phyloP scores from a whole-genome alignment of 495 filamentous ascomycete genomes.

The Aspergillus homomorphus region DNA sequence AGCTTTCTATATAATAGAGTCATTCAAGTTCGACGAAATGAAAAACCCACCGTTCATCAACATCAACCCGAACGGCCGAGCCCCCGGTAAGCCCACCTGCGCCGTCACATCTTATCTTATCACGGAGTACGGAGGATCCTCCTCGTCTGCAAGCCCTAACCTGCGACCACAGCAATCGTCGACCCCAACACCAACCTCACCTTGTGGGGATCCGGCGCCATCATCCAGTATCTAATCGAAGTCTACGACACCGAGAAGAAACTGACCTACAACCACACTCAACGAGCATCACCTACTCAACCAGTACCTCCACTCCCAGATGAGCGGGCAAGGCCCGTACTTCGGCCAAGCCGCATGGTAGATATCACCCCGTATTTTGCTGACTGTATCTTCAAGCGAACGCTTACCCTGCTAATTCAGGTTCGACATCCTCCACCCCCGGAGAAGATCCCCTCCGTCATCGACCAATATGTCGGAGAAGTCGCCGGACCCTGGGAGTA shows the following conservation, averaged over 20 bases:
- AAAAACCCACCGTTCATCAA: constrained; percentile 11
- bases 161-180: not conserved
- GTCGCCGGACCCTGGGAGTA: constrained; percentile 45
- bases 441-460: constrained; percentile 43
- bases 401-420: too few relatives aligned
- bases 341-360: constrained; percentile 11
- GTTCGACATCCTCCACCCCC: constrained; percentile 44
- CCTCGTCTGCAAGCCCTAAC: not conserved
- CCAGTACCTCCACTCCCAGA: constrained; percentile 44
- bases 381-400: too few relatives aligned
- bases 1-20: not conserved
- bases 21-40: constrained; percentile 8
- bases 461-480: constrained; percentile 48
- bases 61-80: constrained; percentile 12
- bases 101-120: not conserved
- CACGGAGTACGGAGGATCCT: too few relatives aligned
- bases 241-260: constrained; percentile 34
- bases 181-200: constrained; percentile 12
- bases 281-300: constrained; percentile 30
- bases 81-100: not conserved
- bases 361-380: too few relatives aligned
- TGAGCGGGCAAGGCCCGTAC: constrained; percentile 11
- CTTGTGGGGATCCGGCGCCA: constrained; percentile 20
- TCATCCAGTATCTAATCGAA: constrained; percentile 38
- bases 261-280: constrained; percentile 23